Conservation (phyloP, 148 eudicot species). For the Vaccinium myrtillus region DNA sequence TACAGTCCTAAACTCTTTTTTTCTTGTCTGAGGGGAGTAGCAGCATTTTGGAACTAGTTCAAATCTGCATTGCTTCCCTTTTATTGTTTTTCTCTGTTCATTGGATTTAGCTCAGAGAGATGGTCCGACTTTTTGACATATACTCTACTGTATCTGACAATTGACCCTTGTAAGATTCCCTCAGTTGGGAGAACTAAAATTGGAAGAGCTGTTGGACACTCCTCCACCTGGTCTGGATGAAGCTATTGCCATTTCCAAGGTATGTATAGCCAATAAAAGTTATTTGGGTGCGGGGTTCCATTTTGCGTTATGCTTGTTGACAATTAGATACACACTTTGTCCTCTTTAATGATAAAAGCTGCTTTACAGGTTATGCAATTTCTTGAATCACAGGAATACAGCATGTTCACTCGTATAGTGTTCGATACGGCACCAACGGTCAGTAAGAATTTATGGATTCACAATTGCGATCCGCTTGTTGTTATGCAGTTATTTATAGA, state of each 20-base stretch:
- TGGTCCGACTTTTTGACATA: neutral
- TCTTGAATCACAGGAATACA: constrained; percentile 71
- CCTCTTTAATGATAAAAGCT: constrained; percentile 10
- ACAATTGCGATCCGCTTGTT: neutral
- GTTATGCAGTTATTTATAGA: neutral
- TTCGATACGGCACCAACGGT: constrained; percentile 95
- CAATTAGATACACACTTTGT: neutral
- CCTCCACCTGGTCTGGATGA: constrained; percentile 95
- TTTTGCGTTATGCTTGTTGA: neutral
- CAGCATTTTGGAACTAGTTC: neutral
- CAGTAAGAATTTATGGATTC: constrained; percentile 17
- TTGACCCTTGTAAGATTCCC: neutral
- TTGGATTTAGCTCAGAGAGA: neutral
- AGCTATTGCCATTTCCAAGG: constrained; percentile 92
- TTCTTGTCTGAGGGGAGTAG: neutral
- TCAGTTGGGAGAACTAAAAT: constrained; percentile 76
- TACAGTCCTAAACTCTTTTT: neutral
- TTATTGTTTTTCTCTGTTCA: neutral
- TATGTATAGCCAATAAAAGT: constrained; percentile 11
- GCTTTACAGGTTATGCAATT: constrained; percentile 75
- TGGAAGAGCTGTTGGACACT: constrained; percentile 88
- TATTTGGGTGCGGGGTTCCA: neutral
- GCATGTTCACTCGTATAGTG: constrained; percentile 77
- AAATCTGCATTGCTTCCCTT: neutral
- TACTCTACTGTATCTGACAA: neutral